Conservation (phyloP, 2,329 filamentous ascomycete species). For the Teratosphaeria pseudoeucalypti region DNA sequence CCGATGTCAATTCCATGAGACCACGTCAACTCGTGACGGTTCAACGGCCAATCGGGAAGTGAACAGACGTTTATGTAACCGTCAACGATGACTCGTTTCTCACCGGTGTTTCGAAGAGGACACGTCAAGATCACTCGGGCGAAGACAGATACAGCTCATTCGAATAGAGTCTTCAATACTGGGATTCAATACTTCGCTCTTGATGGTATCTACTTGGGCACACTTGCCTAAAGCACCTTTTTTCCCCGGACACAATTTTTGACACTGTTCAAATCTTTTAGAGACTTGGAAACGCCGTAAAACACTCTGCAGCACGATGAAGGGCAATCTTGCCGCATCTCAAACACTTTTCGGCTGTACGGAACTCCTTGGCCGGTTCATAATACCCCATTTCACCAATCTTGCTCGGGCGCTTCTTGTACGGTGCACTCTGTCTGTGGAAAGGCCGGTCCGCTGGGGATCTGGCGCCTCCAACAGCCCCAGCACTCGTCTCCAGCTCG, state of each 20-base stretch:
- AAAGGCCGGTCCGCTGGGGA: neutral
- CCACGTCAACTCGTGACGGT: neutral
- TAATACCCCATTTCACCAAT: neutral
- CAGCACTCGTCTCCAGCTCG: neutral
- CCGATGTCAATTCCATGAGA: neutral
- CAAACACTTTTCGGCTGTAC: neutral
- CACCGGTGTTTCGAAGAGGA: too few relatives aligned
- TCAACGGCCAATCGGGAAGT: too few relatives aligned
- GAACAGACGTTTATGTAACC: too few relatives aligned
- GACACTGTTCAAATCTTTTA: too few relatives aligned
- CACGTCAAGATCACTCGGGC: too few relatives aligned
- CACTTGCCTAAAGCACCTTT: too few relatives aligned
- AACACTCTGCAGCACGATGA: neutral
- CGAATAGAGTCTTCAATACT: too few relatives aligned
- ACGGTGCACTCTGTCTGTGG: neutral
- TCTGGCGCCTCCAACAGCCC: neutral
- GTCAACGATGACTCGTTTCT: too few relatives aligned
- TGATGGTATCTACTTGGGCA: too few relatives aligned
- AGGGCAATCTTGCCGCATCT: neutral
- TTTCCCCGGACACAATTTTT: neutral
- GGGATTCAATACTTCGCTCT: too few relatives aligned
- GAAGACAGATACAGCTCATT: too few relatives aligned
- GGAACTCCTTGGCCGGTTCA: neutral
- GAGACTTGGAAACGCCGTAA: neutral
- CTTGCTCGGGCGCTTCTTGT: neutral